Base-by-base conservation (phyloP, 2,329 filamentous ascomycete genomes). In the Monosporascus sp. region DNA sequence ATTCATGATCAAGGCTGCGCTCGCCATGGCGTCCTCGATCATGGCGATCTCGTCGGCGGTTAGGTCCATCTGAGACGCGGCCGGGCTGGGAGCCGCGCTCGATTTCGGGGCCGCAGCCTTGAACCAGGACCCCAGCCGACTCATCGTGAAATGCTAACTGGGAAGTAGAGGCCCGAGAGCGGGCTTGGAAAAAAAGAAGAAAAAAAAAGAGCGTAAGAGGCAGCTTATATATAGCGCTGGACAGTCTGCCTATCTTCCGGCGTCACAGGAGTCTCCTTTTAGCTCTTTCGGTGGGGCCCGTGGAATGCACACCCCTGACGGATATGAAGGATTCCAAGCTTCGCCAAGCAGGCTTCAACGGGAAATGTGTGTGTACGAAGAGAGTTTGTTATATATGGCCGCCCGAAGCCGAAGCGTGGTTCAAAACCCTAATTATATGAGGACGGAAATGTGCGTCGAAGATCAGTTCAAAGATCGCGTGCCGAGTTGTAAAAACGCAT, bases 1-100 rank as follows among this genome's bases (percentile, higher is more conserved):
- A 66, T 94, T 87, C 78, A 96, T 87, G 61, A 96, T 89, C 53
- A 89, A 74, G 8, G 81, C 78, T 5, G 86, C 83, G 39, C 88
- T 87, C 68, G 65, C 68, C 74, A 86, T 80, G 58, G 83, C 84
- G 60, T 81, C 77, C 58, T 78, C 72, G 59, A 88, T 77, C 62
- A 85, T 74, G 42, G 72, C 70, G 56, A 78, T 72, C 63, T 83
- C 79, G 51, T 73, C 68, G 25, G 70, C 72, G 5, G 67, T 58
- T 14, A 68, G 65, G 36, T 71, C 66, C 4, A 62, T 50, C 56
- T 62, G 56, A 45, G 72, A 69, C n/a, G 54, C 50, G 17, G 65
- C 59, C 22, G 65, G 62, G 59, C 65, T 70, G 38, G 66, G 60
- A 25, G 57, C 57, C 51, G 65, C 60, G 57, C 68, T 70, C 24